Conservation (phyloP, 257 asterid genomes). For the Plantago ovata region DNA sequence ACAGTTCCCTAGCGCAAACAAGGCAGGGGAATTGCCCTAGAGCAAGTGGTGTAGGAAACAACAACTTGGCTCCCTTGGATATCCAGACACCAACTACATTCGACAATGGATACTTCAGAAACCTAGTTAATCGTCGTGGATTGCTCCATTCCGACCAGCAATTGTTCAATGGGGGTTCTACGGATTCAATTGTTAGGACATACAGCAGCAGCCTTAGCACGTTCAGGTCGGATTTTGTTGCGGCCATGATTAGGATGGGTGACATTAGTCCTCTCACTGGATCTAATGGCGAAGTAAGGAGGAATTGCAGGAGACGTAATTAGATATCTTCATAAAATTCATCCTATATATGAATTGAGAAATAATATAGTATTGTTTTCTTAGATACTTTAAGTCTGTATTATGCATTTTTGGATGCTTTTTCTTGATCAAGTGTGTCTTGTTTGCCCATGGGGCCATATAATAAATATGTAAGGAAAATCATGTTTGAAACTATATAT, state of each 20-base stretch:
- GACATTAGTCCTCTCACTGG: constrained; percentile 78
- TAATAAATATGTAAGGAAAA: no score
- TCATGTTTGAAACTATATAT: no score
- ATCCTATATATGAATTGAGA: background rate
- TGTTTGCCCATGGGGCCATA: no score
- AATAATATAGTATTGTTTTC: background rate
- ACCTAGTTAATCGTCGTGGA: constrained; percentile 56
- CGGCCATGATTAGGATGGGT: constrained; percentile 82
- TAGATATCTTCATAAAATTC: constrained; percentile 9
- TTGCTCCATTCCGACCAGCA: constrained; percentile 93
- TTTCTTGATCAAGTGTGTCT: constrained; percentile 2
- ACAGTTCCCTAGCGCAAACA: constrained; percentile 41
- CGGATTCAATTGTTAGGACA: constrained; percentile 45
- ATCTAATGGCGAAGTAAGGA: constrained; percentile 67
- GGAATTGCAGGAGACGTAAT: constrained; percentile 66
- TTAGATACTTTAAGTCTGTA: background rate
- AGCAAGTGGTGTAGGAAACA: constrained; percentile 57
- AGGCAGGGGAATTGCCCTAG: constrained; percentile 63
- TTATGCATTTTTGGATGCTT: background rate
- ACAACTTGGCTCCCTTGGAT: constrained; percentile 84
- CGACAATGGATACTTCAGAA: constrained; percentile 63
- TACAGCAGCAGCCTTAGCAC: constrained; percentile 31
- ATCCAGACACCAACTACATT: constrained; percentile 50
- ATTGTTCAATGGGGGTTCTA: constrained; percentile 60
- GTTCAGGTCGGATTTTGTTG: constrained; percentile 51